Base-by-base conservation (phyloP, 2,329 filamentous ascomycete genomes). In the Clathrospora elynae region DNA sequence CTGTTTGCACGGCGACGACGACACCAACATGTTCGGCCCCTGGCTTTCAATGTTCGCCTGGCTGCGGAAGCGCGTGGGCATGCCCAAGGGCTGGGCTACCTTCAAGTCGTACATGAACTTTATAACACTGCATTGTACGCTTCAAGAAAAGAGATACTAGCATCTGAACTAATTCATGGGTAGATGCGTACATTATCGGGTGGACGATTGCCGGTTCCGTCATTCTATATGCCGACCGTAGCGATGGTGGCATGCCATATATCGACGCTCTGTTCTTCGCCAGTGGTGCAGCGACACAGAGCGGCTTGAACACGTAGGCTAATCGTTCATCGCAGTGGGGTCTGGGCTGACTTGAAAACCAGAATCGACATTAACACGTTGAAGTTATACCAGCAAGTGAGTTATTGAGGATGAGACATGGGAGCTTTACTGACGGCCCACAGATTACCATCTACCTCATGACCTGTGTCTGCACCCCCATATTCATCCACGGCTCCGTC, bases 211-310 rank as follows among this genome's bases (percentile, higher is more conserved):
- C 91, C 32, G 84, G 83, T 11, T 96, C 91, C 0, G 74, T 96
- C 53, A 76, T 95, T 35, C 70, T 99, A 12, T 96, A 83, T 58
- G 81, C 79, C 12, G 75, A 74, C 3, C 81, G 82, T 17, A 73
- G 79, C 12, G 75, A 74, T 3, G 81, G 82, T 17, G 73, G 82
- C 11, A 68, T 96, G 45, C 51, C 70, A 2, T 99, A 95, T 62
- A 88, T 93, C 57, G 91, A 99, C 75, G 85, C 90, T 2, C 79
- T 99, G 11, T 89, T 95, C 76, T 89, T 96, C 59, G 82, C 87
- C n/a, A 84, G 83, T 39, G 92, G 93, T 35, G 78, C 88, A 43
- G 86, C 90, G 51, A 97, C 92, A 0, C 93, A 99, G 71, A 95
- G 90, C 51, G 93, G 93, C 1, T 75, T 99, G 49, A 99, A 99